Evolutionary conservation across 2,329 filamentous ascomycete genomes (phyloP), one percentile per base, ranked within the genome.

Genomic region (Penicillium carneum): DNA sequence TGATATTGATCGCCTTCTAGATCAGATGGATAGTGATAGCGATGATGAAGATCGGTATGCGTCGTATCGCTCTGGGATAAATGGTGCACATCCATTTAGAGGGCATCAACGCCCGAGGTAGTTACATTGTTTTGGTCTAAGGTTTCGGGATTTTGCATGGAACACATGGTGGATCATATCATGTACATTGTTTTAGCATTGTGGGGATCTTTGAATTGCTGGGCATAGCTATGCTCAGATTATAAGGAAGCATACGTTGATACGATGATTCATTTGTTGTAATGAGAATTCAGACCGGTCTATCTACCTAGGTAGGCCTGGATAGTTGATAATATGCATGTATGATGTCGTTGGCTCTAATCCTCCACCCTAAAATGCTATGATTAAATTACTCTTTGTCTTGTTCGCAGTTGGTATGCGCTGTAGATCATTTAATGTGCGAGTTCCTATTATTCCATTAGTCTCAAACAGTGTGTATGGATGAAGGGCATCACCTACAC

Each of bases 401-500:
- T 12, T 36, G 34, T 38, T n/a, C 23, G 2, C 6, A 5, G 20
- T 34, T 38, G 18, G 7, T 20, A 34, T 34, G 16, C 36, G 31
- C 14, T 38, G 18, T 34, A 10, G 12, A 36, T 41, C 18, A 41
- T 43, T 61, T 29, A 66, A 59, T 65, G 64, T 23, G 66, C 64
- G n/a, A 69, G 63, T 29, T 69, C 66, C 66, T 69, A 20, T 10
- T 0, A 7, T n/a, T 18, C n/a, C 3, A 42, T 70, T 51, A 68
- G 58, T 42, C 3, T 8, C 10, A 5, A 16, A 23, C 26, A 31
- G 2, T 16, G 2, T n/a, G 18, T 12, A 9, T 34, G 1, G 14
- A 33, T 5, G 12, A 18, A n/a, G 10, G 1, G 10, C 2, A 46
- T 9, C 20, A 72, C 81, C 79, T 75, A 84, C 86, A 73, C 83